A percentile compares a stretch with the other conserved stretches of the same genome.
Conservation (phyloP, 495 filamentous ascomycete species). For the Penicillium cataractarum region DNA sequence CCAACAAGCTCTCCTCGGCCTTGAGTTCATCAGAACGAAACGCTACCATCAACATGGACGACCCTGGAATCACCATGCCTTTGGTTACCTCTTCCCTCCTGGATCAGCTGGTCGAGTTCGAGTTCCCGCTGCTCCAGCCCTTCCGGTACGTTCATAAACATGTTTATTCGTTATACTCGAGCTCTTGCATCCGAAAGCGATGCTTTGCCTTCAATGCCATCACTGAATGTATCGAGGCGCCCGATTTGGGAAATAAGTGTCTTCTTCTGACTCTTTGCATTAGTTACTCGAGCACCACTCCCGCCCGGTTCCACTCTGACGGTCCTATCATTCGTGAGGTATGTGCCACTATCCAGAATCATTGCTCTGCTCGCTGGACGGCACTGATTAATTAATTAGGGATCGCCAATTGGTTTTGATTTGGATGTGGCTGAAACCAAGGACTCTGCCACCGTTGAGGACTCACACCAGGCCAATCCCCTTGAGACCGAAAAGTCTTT, state of each 20-base stretch:
- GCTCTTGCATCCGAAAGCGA: background rate
- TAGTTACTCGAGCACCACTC: background rate
- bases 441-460: background rate
- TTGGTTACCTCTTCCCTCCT: background rate
- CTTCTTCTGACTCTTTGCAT: background rate
- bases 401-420: slow-evolving; percentile 6
- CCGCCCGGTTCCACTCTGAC: background rate
- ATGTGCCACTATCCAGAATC: background rate
- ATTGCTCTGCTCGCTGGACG: too few relatives aligned
- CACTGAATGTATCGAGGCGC: background rate
- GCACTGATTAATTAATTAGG: background rate
- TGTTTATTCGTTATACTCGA: background rate
- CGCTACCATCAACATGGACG: background rate
- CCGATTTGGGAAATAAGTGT: background rate
- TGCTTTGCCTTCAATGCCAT: background rate
- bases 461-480: background rate
- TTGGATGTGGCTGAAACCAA: background rate
- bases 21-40: background rate
- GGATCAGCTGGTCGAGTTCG: background rate
- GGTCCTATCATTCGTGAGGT: slow-evolving; percentile 12
- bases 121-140: background rate
- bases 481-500: background rate
- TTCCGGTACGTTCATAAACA: background rate
- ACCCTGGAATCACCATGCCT: background rate
- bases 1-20: background rate